A percentile compares a stretch with the other conserved stretches of the same genome.
phyloP scores from a whole-genome alignment of 2,329 filamentous ascomycete genomes.

The Chaetomiaceae sp. region DNA sequence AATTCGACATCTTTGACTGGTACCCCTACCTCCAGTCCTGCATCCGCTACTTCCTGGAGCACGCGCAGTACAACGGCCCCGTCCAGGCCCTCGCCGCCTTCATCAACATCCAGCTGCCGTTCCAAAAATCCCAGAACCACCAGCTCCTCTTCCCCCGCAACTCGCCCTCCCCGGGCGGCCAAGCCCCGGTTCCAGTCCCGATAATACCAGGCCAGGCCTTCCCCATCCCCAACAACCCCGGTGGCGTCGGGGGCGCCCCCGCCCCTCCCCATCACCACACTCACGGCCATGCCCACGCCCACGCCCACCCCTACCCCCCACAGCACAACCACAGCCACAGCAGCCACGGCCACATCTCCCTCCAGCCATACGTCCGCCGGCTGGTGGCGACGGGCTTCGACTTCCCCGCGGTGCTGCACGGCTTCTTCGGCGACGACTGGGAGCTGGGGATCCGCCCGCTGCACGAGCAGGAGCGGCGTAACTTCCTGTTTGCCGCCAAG shows the following conservation, averaged over 20 bases:
- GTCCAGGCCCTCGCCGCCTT: slow-evolving; percentile 87
- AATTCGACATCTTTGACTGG: slow-evolving; percentile 86
- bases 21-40: slow-evolving; percentile 87
- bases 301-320: not conserved
- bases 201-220: no score
- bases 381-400: slow-evolving; percentile 91
- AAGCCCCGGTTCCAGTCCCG: no score
- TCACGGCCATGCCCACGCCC: no score
- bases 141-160: slow-evolving; percentile 37
- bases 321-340: not conserved
- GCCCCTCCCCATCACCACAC: no score
- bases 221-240: slow-evolving; percentile 23
- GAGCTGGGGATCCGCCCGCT: slow-evolving; percentile 70
- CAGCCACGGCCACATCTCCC: slow-evolving; percentile 49
- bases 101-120: slow-evolving; percentile 87
- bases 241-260: not conserved
- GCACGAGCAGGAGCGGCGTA: slow-evolving; percentile 84
- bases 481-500: slow-evolving; percentile 94
- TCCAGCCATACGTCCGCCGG: slow-evolving; percentile 85
- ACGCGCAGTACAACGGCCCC: slow-evolving; percentile 75
- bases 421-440: slow-evolving; percentile 97
- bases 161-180: slow-evolving; percentile 25
- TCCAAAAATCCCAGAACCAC: slow-evolving; percentile 58
- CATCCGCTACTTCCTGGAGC: slow-evolving; percentile 84
- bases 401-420: slow-evolving; percentile 77